Conservation (phyloP, 2,329 filamentous ascomycete genomes). For the Plectosphaerella plurivora region DNA sequence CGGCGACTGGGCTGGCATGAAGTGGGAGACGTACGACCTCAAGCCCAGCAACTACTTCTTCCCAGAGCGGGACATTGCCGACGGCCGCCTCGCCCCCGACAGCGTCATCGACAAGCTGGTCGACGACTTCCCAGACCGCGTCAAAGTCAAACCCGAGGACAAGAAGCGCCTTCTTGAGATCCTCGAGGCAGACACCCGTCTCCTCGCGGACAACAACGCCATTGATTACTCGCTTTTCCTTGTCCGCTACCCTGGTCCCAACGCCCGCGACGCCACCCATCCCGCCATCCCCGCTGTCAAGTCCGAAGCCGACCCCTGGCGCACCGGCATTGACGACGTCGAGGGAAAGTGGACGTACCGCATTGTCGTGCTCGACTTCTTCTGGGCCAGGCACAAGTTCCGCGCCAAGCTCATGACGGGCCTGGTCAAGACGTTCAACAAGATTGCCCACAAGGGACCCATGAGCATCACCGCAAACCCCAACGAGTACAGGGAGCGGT, state of each 20-base stretch:
- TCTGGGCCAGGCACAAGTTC: slow-evolving; percentile 67
- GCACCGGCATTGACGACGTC: slow-evolving; percentile 54
- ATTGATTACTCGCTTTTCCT: slow-evolving; percentile 76
- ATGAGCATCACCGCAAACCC: slow-evolving; percentile 73
- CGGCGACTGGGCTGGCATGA: slow-evolving; percentile 23
- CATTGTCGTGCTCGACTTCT: slow-evolving; percentile 67
- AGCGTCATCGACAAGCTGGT: slow-evolving; percentile 62
- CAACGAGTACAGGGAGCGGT: slow-evolving; percentile 58
- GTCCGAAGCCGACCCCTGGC: slow-evolving; percentile 40
- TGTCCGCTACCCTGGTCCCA: slow-evolving; percentile 39
- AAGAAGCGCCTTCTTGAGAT: slow-evolving; percentile 51
- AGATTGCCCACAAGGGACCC: slow-evolving; percentile 57
- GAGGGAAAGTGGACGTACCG: slow-evolving; percentile 66
- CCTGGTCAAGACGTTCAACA: slow-evolving; percentile 60
- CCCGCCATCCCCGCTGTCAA: slow-evolving; percentile 33
- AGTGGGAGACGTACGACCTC: slow-evolving; percentile 70
- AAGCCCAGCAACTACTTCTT: slow-evolving; percentile 75
- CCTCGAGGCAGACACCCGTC: slow-evolving; percentile 57
- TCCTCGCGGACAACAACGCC: slow-evolving; percentile 58
- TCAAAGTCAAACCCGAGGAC: slow-evolving; percentile 50
- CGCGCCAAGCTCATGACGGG: slow-evolving; percentile 63
- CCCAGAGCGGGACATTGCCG: slow-evolving; percentile 67
- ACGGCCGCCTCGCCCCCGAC: slow-evolving; percentile 57
- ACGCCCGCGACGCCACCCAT: slow-evolving; percentile 3
- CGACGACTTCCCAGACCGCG: slow-evolving; percentile 63